Evolutionary conservation across 2,329 filamentous ascomycete species (phyloP).

Genomic region (Septoria linicola): DNA sequence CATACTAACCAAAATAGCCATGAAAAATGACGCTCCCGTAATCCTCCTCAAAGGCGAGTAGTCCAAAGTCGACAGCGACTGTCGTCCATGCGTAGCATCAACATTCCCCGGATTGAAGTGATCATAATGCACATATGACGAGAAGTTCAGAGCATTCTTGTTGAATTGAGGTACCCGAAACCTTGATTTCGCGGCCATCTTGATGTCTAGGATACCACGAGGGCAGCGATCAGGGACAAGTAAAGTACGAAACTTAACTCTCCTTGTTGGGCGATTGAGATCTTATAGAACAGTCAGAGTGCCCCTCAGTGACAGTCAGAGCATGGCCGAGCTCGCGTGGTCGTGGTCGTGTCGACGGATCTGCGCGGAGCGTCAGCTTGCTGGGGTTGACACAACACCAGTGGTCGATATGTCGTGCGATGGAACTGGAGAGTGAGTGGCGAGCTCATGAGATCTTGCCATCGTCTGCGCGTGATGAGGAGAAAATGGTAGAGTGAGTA

Average conservation of each 20-base stretch:
- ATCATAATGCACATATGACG: slow-evolving; percentile 21
- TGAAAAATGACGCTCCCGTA: slow-evolving; percentile 31
- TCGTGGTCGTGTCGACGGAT: slow-evolving; percentile 1
- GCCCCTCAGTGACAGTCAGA: slow-evolving; percentile 1
- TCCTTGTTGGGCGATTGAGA: not conserved
- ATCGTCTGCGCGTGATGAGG: slow-evolving; percentile 2
- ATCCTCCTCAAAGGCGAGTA: slow-evolving; percentile 22
- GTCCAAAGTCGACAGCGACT: slow-evolving; percentile 19
- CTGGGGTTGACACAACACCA: slow-evolving; percentile 1
- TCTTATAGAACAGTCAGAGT: slow-evolving; percentile 13
- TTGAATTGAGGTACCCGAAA: slow-evolving; percentile 6
- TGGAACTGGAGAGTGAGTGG: not conserved
- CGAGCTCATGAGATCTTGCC: not conserved
- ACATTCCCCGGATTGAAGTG: slow-evolving; percentile 17
- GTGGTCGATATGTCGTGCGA: slow-evolving; percentile 1
- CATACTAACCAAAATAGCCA: slow-evolving; percentile 38
- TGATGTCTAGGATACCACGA: slow-evolving; percentile 13
- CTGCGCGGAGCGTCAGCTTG: slow-evolving; percentile 2
- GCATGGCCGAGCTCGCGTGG: not conserved
- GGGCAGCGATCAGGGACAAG: slow-evolving; percentile 17
- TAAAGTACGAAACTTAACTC: slow-evolving; percentile 6
- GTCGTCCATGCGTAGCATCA: slow-evolving; percentile 14
- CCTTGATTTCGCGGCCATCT: slow-evolving; percentile 11
- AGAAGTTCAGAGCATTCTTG: slow-evolving; percentile 11
- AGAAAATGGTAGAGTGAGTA: slow-evolving; percentile 5